These are phyloP conservation scores for Actinidia arguta DNA, from an alignment of 179 eudicot genomes.

Conservation along the genomic window DNA sequence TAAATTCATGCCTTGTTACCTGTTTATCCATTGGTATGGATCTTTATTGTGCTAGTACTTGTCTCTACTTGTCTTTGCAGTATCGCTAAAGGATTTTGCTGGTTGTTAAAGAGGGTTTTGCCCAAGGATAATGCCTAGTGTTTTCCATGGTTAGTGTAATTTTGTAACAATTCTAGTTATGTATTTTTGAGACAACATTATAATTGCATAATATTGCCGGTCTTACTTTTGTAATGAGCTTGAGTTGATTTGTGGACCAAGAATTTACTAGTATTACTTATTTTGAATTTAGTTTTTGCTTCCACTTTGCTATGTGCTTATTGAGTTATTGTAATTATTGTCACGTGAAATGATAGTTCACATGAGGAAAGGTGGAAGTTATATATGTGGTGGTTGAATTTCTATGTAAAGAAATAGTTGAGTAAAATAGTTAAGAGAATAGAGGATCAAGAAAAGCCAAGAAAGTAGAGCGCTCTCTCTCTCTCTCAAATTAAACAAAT, in stretches of 20 bases:
- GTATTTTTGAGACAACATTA: neutral
- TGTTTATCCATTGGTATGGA: neutral
- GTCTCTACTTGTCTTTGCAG: slow-evolving; percentile 23
- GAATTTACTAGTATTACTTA: neutral
- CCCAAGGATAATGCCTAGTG: neutral
- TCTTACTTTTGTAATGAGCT: neutral
- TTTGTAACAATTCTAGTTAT: neutral
- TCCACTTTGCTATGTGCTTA: neutral
- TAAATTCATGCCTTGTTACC: neutral
- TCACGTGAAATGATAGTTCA: no score
- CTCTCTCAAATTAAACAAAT: no score
- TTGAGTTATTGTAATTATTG: no score
- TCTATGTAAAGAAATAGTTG: no score
- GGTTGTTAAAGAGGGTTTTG: neutral
- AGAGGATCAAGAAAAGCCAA: no score
- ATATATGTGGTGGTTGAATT: no score
- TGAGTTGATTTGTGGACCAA: neutral
- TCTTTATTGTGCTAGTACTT: neutral
- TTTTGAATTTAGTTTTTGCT: neutral
- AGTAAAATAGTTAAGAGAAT: no score
- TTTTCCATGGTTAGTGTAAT: neutral
- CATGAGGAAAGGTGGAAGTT: no score
- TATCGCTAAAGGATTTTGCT: slow-evolving; percentile 22
- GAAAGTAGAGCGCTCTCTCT: no score
- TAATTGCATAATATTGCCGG: neutral